Base-by-base conservation (phyloP, 1,284 basidiomycete species). In the Kwoniella shivajii region DNA sequence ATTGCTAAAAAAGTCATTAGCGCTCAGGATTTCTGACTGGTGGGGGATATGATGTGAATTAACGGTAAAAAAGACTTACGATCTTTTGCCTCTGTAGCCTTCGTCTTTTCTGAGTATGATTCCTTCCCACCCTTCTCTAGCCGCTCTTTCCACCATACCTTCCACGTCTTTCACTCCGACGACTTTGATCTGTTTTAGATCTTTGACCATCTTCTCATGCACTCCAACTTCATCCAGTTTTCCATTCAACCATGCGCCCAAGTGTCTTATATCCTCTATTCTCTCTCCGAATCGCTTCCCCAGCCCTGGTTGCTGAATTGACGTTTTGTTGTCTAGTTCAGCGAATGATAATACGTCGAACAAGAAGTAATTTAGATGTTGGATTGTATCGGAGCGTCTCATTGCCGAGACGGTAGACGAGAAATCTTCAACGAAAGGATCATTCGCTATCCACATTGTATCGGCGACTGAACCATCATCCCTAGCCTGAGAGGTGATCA, bases 41-140 rank as follows among this genome's bases (percentile, higher is more conserved):
- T n/a, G n/a, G n/a, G n/a, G n/a, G n/a, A n/a, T n/a, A n/a, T n/a
- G n/a, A n/a, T 26, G 33, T 34, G 7, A 33, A 5, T 33, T 31
- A 13, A 18, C 18, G 29, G 16, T n/a, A 16, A 20, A 47, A 10
- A 36, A 2, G 14, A 66, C 73, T 48, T 43, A 73, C 75, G 64
- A 68, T 36, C 76, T 52, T 45, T 60, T 66, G 18, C 74, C 75
- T 38, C 68, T 67, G 47, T 78, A 78, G 13, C 59, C 58, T 22
- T 38, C 58, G 38, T 78, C 71, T n/a, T 67, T 65, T 4, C 76
- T 66, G 20, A 77, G 38, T 0, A 78, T 63, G 27, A 78, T 56
- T 0, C 76, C 76, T 50, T 78, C 76, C 76, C 76, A 78, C 0
- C 73, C 75, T 27, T 73, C 58, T 9, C 65, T 54, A 0, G 67